Conservation (phyloP, 2,329 filamentous ascomycete species). For the Aspergillus felis region DNA sequence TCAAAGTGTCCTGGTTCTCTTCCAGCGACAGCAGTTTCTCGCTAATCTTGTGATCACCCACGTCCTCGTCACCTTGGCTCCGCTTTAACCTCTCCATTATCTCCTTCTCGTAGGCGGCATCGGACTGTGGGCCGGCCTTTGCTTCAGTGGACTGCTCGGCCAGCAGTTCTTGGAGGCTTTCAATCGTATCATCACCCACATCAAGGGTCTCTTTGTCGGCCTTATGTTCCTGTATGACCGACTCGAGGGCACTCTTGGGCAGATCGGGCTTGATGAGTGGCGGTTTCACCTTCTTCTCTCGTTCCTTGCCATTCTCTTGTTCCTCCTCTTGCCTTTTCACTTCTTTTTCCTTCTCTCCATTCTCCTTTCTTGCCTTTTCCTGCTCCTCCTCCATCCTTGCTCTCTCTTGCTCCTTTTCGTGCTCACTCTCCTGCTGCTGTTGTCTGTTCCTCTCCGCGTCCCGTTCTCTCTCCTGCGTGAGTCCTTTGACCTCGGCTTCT, state of each 20-base stretch:
- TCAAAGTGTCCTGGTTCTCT: constrained; percentile 40
- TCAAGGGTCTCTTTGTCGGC: constrained; percentile 35
- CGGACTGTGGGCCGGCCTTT: constrained; percentile 28
- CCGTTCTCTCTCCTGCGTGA: not conserved
- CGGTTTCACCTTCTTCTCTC: constrained; percentile 17
- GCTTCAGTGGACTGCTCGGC: constrained; percentile 24
- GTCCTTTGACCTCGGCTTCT: constrained; percentile 3
- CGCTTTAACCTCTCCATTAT: constrained; percentile 22
- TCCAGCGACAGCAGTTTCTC: constrained; percentile 38
- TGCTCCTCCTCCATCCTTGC: not conserved
- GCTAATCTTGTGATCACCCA: constrained; percentile 34
- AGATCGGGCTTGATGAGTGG: constrained; percentile 34
- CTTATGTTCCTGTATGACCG: constrained; percentile 39
- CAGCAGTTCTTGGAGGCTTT: constrained; percentile 42
- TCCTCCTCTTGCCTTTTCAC: not conserved
- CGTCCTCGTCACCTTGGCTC: constrained; percentile 16
- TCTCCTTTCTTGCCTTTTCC: constrained; percentile 1
- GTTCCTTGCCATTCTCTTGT: not conserved
- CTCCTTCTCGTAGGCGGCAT: constrained; percentile 30
- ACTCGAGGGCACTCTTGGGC: constrained; percentile 41
- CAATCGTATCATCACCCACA: constrained; percentile 44
- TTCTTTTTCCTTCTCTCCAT: not conserved
- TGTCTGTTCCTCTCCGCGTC: not conserved
- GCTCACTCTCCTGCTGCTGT: constrained; percentile 1
- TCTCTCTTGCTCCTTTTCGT: constrained; percentile 3